Conservation (phyloP, 495 filamentous ascomycete species). For the Halenospora varia region DNA sequence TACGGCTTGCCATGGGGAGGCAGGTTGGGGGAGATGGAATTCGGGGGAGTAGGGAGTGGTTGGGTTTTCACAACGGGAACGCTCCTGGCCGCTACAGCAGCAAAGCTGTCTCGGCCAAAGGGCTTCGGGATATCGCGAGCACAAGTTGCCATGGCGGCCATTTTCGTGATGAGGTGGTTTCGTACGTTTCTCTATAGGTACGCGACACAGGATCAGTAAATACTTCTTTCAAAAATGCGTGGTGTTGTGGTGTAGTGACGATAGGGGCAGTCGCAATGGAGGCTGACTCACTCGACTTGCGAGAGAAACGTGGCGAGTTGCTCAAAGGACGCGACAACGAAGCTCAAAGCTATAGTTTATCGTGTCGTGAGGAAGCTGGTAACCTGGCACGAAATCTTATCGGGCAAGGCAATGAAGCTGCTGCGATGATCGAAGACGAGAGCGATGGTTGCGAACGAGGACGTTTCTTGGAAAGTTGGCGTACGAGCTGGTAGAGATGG, state of each 20-base stretch:
- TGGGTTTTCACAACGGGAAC: conserved; percentile 39
- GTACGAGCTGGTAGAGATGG: conserved; percentile 15
- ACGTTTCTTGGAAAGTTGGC: conserved; percentile 1
- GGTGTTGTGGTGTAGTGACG: conserved; percentile 5
- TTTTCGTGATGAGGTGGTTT: conserved; percentile 35
- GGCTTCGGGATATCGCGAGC: conserved; percentile 71
- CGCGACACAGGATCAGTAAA: conserved; percentile 34
- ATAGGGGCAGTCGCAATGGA: conserved; percentile 3
- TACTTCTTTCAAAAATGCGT: conserved; percentile 30
- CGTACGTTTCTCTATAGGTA: conserved; percentile 35
- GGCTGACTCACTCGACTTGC: conserved; percentile 30
- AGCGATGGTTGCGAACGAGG: conserved; percentile 19
- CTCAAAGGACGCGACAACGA: conserved; percentile 24
- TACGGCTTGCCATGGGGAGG: conserved; percentile 65
- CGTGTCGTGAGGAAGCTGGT: conserved; percentile 20
- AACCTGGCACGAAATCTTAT: conserved; percentile 23
- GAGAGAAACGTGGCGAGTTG: conserved; percentile 28
- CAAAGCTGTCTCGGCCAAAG: conserved; percentile 33
- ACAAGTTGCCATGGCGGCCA: conserved; percentile 56
- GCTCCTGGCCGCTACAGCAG: conserved; percentile 28
- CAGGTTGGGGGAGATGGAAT: conserved; percentile 89
- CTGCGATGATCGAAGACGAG: conserved; percentile 20
- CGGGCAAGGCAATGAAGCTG: conserved; percentile 25
- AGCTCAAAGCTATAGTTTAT: conserved; percentile 22
- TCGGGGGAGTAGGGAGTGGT: conserved; percentile 85